A percentile compares a stretch with the other conserved stretches of the same genome.
These are phyloP conservation scores for Paxillus ammoniavirescens DNA, from an alignment of 768 basidiomycete genomes.

Conservation along the genomic window DNA sequence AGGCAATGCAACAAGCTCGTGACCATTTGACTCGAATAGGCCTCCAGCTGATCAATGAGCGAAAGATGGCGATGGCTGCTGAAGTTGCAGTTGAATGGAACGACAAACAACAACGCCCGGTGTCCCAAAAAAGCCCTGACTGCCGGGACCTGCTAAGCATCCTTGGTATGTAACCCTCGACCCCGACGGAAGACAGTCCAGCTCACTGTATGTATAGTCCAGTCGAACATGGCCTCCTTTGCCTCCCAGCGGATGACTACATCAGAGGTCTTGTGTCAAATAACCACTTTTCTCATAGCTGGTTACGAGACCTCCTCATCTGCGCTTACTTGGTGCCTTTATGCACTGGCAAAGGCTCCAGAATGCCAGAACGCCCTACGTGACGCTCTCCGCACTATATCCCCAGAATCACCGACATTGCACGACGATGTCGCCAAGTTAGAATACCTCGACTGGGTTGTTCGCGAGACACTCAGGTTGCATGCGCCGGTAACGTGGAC, in stretches of 20 bases:
- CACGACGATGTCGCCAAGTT: conserved; percentile 38
- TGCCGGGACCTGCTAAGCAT: conserved; percentile 57
- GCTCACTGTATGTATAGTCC: conserved; percentile 39
- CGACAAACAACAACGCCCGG: conserved; percentile 8
- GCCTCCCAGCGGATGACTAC: conserved; percentile 50
- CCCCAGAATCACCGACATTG: conserved; percentile 11
- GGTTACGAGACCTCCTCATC: conserved; percentile 64
- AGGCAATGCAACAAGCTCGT: conserved; percentile 41
- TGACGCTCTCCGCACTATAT: conserved; percentile 37
- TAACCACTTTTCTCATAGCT: conserved; percentile 61
- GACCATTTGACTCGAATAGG: conserved; percentile 54
- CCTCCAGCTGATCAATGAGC: conserved; percentile 49
- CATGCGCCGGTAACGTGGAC: conserved; percentile 58
- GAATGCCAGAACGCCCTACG: conserved; percentile 48
- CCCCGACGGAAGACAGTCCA: background rate
- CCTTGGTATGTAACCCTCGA: conserved; percentile 39
- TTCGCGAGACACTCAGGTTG: conserved; percentile 56
- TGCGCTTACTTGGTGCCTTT: conserved; percentile 62
- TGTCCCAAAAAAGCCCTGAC: conserved; percentile 14
- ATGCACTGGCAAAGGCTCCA: conserved; percentile 49
- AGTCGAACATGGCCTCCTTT: conserved; percentile 50
- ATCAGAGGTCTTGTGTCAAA: conserved; percentile 60
- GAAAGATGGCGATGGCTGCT: conserved; percentile 38
- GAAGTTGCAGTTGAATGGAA: conserved; percentile 19
- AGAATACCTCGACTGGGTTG: conserved; percentile 59